Conservation (phyloP, 192 early-diverging fungal species). For the Rhizophagus sp. region DNA sequence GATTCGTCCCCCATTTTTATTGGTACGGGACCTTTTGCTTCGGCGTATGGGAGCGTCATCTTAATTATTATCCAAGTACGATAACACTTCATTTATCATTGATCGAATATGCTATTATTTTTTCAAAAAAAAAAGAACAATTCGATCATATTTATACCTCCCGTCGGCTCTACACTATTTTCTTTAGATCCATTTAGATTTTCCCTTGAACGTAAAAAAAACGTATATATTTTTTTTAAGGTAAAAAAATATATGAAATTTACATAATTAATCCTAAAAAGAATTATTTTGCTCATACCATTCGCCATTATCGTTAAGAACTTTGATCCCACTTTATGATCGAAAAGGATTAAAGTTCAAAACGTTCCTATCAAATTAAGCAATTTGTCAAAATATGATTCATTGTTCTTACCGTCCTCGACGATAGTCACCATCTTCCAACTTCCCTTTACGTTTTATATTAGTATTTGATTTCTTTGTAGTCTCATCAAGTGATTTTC, state of each 20-base stretch:
- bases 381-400: background rate
- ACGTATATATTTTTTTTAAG: background rate
- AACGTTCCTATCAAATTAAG: background rate
- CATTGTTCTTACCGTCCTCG: background rate
- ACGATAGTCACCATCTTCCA: background rate
- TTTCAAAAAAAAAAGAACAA: background rate
- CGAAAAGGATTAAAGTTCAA: background rate
- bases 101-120: slow-evolving; percentile 1
- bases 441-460: slow-evolving; percentile 9
- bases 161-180: background rate
- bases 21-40: slow-evolving; percentile 10
- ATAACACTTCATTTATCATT: slow-evolving; percentile 7
- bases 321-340: background rate
- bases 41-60: slow-evolving; percentile 1
- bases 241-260: background rate
- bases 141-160: background rate
- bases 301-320: background rate
- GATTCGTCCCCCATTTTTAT: slow-evolving; percentile 3
- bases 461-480: background rate
- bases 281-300: background rate
- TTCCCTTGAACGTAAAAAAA: background rate
- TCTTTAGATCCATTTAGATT: background rate
- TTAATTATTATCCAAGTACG: background rate
- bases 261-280: background rate
- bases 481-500: background rate